Percentiles rank a stretch among this genome's conserved stretches.
Evolutionary conservation across 2,329 filamentous ascomycete genomes (phyloP).

Genomic region (Talaromyces sp.): DNA sequence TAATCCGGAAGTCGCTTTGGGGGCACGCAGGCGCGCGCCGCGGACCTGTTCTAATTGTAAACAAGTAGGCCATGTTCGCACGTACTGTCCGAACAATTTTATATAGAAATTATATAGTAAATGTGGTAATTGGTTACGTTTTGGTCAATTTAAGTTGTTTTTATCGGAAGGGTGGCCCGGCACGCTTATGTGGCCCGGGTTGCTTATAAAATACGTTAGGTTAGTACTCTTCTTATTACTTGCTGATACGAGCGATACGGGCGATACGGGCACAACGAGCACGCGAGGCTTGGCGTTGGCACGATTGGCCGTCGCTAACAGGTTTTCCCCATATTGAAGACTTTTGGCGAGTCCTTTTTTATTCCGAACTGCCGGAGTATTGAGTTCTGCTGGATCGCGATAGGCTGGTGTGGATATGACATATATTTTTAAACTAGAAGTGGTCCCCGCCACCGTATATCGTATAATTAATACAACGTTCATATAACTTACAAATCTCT

Average conservation of each 20-base stretch:
- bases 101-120: too few species aligned
- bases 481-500: neutral
- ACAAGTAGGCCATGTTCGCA: too few species aligned
- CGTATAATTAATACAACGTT: neutral
- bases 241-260: neutral
- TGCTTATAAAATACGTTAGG: too few species aligned
- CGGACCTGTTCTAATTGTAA: too few species aligned
- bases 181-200: too few species aligned
- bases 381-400: neutral
- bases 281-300: neutral
- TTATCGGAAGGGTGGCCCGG: too few species aligned
- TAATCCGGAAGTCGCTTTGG: too few species aligned
- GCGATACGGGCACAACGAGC: constrained; percentile 7
- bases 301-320: neutral
- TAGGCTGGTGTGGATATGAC: neutral
- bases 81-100: too few species aligned
- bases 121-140: too few species aligned
- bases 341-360: neutral
- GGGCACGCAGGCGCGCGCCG: too few species aligned
- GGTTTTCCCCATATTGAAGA: neutral
- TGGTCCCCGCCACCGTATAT: neutral
- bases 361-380: neutral
- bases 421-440: neutral
- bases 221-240: too few species aligned
- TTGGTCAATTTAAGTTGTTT: too few species aligned